phyloP scores from a whole-genome alignment of 352 stramenopile species.

The Phytophthora rubi region DNA sequence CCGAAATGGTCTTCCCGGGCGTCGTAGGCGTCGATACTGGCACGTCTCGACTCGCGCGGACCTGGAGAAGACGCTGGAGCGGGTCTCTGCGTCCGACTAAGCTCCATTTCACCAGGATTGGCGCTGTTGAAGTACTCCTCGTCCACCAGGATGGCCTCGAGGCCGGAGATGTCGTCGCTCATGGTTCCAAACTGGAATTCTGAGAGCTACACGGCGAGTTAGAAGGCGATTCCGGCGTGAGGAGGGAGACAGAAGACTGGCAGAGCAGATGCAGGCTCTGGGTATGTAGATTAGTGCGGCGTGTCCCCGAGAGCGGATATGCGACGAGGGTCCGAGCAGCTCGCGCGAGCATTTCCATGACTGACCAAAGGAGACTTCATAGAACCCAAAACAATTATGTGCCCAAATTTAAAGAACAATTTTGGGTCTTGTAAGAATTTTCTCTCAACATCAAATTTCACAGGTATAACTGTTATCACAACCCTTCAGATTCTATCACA shows the following conservation, averaged over 20 bases:
- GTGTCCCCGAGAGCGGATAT: slow-evolving; percentile 15
- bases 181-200: slow-evolving; percentile 13
- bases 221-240: not conserved
- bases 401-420: too few relatives aligned
- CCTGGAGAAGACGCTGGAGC: slow-evolving; percentile 3
- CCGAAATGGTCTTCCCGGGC: slow-evolving; percentile 32
- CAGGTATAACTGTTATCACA: too few relatives aligned
- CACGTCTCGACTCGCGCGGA: slow-evolving; percentile 28
- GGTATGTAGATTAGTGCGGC: not conserved
- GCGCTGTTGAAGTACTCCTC: slow-evolving; percentile 37
- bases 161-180: slow-evolving; percentile 33
- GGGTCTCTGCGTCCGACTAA: not conserved
- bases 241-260: not conserved
- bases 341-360: not conserved
- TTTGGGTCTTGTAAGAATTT: too few relatives aligned
- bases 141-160: slow-evolving; percentile 37
- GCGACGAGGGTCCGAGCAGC: slow-evolving; percentile 21
- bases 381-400: not conserved
- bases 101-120: slow-evolving; percentile 23
- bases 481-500: too few relatives aligned
- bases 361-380: not conserved
- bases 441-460: too few relatives aligned
- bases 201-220: not conserved
- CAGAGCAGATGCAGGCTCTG: slow-evolving; percentile 3
- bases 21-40: slow-evolving; percentile 45